phyloP scores from a whole-genome alignment of 768 basidiomycete species.

The Crepidotus variabilis region DNA sequence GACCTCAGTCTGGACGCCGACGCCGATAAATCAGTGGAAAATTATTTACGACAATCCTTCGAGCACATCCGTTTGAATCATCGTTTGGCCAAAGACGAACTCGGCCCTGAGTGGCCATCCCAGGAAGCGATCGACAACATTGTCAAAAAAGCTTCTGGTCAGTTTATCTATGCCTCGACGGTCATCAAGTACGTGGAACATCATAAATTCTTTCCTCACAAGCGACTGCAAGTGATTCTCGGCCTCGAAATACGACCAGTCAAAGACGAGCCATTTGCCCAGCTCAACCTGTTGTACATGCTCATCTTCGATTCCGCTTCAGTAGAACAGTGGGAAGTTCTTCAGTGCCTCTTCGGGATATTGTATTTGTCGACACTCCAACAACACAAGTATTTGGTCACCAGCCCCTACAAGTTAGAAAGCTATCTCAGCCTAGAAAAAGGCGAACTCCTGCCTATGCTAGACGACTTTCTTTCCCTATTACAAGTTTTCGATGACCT shows the following conservation, averaged over 20 bases:
- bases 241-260: neutral
- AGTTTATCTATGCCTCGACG: slow-evolving; percentile 16
- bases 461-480: neutral
- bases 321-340: neutral
- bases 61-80: slow-evolving; percentile 8
- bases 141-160: slow-evolving; percentile 9
- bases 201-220: slow-evolving; percentile 3
- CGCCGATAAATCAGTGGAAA: slow-evolving; percentile 9
- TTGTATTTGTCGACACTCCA: neutral
- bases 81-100: neutral
- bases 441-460: neutral
- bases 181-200: slow-evolving; percentile 13
- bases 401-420: neutral
- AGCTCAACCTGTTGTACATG: slow-evolving; percentile 15
- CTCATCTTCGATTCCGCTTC: neutral
- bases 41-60: slow-evolving; percentile 9
- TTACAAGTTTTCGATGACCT: slow-evolving; percentile 3
- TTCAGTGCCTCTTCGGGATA: neutral
- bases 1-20: slow-evolving; percentile 4
- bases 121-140: neutral
- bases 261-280: slow-evolving; percentile 12
- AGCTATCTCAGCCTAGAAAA: neutral
- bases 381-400: neutral
- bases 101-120: slow-evolving; percentile 10
- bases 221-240: slow-evolving; percentile 4